A percentile compares a stretch with the other conserved stretches of the same genome.
These are phyloP conservation scores for Malania oleifera DNA, from an alignment of 164 flowering plant genomes.

Conservation along the genomic window DNA sequence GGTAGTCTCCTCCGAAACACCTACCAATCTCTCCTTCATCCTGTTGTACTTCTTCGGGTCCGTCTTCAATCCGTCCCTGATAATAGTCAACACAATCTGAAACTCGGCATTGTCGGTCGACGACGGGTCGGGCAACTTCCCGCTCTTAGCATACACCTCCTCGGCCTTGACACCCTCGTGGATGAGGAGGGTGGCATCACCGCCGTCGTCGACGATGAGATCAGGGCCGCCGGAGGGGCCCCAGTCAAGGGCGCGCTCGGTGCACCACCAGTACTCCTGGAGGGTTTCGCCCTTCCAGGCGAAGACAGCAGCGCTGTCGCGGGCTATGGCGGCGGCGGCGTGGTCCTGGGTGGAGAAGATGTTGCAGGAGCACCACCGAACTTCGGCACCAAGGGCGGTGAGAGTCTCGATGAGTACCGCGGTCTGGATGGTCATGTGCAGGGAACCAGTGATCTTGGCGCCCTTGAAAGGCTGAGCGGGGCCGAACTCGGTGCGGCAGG, in stretches of 20 bases:
- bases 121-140: slow-evolving; percentile 42
- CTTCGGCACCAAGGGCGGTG: slow-evolving; percentile 77
- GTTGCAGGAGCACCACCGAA: slow-evolving; percentile 81
- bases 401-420: slow-evolving; percentile 70
- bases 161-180: slow-evolving; percentile 82
- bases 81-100: slow-evolving; percentile 51
- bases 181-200: slow-evolving; percentile 67
- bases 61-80: slow-evolving; percentile 41
- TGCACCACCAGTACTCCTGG: slow-evolving; percentile 90
- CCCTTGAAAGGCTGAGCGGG: slow-evolving; percentile 72
- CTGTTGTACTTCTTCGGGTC: slow-evolving; percentile 52
- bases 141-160: slow-evolving; percentile 54
- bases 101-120: slow-evolving; percentile 56
- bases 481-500: slow-evolving; percentile 66
- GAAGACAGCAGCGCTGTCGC: slow-evolving; percentile 66
- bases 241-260: slow-evolving; percentile 76
- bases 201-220: slow-evolving; percentile 77
- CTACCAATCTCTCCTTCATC: slow-evolving; percentile 62
- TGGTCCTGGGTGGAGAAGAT: slow-evolving; percentile 83
- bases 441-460: slow-evolving; percentile 65
- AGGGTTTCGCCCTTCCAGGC: slow-evolving; percentile 84
- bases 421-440: slow-evolving; percentile 83
- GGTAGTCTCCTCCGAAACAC: slow-evolving; percentile 78
- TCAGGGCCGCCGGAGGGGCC: slow-evolving; percentile 75
- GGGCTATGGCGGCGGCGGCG: slow-evolving; percentile 75